phyloP scores from a whole-genome alignment of 2,329 filamentous ascomycete species.

The Pezicula carpinea region DNA sequence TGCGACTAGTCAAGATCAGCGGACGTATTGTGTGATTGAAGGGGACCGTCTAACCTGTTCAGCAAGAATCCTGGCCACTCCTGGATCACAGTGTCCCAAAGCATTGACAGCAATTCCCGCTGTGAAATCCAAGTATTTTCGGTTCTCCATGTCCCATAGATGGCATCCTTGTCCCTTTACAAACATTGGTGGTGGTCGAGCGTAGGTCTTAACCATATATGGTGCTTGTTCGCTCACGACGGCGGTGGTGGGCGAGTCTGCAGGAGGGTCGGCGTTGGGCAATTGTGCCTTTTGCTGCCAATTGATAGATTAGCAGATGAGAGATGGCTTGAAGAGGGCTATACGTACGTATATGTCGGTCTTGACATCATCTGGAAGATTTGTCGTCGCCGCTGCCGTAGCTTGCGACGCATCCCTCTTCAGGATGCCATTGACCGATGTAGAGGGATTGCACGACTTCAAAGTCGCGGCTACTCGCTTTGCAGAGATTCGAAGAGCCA shows the following conservation, averaged over 20 bases:
- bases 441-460: conserved; percentile 19
- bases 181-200: conserved; percentile 85
- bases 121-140: conserved; percentile 90
- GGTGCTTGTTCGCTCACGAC: conserved; percentile 72
- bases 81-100: conserved; percentile 83
- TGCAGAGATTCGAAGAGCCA: conserved; percentile 26
- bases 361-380: conserved; percentile 29
- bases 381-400: conserved; percentile 32
- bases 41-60: conserved; percentile 57
- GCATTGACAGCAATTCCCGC: conserved; percentile 94
- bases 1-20: conserved; percentile 43
- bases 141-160: conserved; percentile 84
- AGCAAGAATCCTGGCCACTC: conserved; percentile 68
- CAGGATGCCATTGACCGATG: conserved; percentile 16
- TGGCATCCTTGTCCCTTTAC: conserved; percentile 82
- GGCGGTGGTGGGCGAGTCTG: conserved; percentile 69
- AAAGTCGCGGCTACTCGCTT: conserved; percentile 23
- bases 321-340: neutral
- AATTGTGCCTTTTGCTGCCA: conserved; percentile 33
- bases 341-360: conserved; percentile 31
- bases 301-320: conserved; percentile 2
- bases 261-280: conserved; percentile 67
- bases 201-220: conserved; percentile 95
- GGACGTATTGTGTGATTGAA: neutral
- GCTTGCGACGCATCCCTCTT: conserved; percentile 28